These are phyloP conservation scores for Rhododendron ferrugineum DNA, from an alignment of 148 eudicot species.

Conservation along the genomic window DNA sequence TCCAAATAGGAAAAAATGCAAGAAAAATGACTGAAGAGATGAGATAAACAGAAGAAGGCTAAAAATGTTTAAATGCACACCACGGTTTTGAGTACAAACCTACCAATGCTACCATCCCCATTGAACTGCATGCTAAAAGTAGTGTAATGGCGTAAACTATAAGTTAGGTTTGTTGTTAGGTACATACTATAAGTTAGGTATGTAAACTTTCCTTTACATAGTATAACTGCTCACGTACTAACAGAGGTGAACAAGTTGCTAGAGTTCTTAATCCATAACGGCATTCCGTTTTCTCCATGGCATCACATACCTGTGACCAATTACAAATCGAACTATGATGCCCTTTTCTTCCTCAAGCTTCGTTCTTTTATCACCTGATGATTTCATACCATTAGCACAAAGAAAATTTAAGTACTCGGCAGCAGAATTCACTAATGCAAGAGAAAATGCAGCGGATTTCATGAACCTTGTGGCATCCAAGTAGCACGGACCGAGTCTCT, in stretches of 20 bases:
- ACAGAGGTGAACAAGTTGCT: conserved; percentile 4
- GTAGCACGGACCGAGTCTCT: conserved; percentile 94
- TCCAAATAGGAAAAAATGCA: neutral
- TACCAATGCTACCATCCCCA: neutral
- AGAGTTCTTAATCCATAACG: neutral
- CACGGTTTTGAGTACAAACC: neutral
- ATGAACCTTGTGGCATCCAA: conserved; percentile 92
- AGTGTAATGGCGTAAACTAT: neutral
- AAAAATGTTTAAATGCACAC: neutral
- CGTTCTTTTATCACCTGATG: conserved; percentile 65
- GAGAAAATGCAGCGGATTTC: neutral
- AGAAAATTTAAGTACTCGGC: neutral
- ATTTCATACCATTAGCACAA: neutral
- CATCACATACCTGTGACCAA: conserved; percentile 74
- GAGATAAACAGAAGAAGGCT: neutral
- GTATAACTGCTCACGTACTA: neutral
- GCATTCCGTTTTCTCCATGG: neutral
- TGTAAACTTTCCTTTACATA: neutral
- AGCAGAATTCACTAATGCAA: conserved; percentile 1
- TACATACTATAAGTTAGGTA: neutral
- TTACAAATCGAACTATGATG: conserved; percentile 76
- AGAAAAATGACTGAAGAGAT: neutral
- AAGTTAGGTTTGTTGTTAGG: neutral
- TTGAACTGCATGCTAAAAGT: neutral
- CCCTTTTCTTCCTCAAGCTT: conserved; percentile 92